Conservation (phyloP, 257 asterid species). For the Voacanga thouarsii region DNA sequence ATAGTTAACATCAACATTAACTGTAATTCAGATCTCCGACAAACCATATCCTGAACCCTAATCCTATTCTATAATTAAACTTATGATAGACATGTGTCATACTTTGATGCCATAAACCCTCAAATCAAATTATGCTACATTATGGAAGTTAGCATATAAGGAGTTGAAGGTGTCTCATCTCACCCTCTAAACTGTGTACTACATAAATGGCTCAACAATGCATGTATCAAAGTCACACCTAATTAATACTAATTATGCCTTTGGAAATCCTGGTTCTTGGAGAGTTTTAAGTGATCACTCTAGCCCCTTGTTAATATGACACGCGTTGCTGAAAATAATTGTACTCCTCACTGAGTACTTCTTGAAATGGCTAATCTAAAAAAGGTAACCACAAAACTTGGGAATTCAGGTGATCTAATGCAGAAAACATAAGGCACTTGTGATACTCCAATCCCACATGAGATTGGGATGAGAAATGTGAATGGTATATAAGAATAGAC, state of each 20-base stretch:
- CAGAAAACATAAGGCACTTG: no score
- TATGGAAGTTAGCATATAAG: background rate
- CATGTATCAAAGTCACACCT: background rate
- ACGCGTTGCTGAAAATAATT: constrained; percentile 7
- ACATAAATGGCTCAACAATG: background rate
- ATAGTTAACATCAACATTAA: no score
- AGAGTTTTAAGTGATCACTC: background rate
- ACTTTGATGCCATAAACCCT: background rate
- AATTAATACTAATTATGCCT: background rate
- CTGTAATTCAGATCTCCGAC: no score
- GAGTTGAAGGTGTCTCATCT: background rate
- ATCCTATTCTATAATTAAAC: no score
- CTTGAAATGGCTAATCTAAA: background rate
- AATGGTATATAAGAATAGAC: no score
- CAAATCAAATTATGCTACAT: background rate
- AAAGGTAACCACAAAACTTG: background rate
- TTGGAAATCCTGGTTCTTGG: background rate
- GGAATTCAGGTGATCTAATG: no score
- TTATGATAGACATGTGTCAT: background rate
- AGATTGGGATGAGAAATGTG: no score
- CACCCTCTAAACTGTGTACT: background rate
- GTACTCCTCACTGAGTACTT: background rate
- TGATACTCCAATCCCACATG: no score
- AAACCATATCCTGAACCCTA: no score
- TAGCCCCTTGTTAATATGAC: background rate